These are phyloP conservation scores for Phoma herbarum DNA, from an alignment of 2,329 filamentous ascomycete genomes.

Conservation along the genomic window DNA sequence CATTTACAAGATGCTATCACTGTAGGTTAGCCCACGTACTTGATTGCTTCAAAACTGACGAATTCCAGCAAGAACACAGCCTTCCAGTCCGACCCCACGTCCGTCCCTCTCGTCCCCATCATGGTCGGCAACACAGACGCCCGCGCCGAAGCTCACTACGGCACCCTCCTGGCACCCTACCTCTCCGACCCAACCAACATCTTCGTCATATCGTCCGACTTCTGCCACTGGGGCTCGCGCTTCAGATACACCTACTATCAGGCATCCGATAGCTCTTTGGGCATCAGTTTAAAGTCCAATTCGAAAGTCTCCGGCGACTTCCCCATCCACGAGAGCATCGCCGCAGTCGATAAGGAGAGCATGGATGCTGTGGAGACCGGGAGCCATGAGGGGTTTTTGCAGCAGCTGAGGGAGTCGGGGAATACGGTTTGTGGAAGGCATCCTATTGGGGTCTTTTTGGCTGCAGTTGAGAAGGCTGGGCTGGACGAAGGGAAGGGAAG, in stretches of 20 bases:
- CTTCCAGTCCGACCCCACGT: slow-evolving; percentile 57
- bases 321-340: slow-evolving; percentile 85
- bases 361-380: slow-evolving; percentile 88
- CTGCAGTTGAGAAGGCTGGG: slow-evolving; percentile 72
- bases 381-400: slow-evolving; percentile 72
- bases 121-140: slow-evolving; percentile 79
- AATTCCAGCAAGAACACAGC: slow-evolving; percentile 40
- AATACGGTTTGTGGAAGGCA: slow-evolving; percentile 97
- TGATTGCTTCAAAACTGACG: not conserved
- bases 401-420: slow-evolving; percentile 73
- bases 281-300: slow-evolving; percentile 47
- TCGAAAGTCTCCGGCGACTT: slow-evolving; percentile 57
- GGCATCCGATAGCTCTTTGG: slow-evolving; percentile 55
- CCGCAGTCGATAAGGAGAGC: slow-evolving; percentile 77
- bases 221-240: slow-evolving; percentile 91
- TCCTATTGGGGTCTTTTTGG: slow-evolving; percentile 93
- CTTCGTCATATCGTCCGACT: slow-evolving; percentile 93
- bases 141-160: slow-evolving; percentile 72
- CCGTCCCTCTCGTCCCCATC: slow-evolving; percentile 83
- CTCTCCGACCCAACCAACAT: slow-evolving; percentile 77
- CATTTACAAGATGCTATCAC: slow-evolving; percentile 78
- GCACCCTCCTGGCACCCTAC: slow-evolving; percentile 77
- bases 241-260: slow-evolving; percentile 88
- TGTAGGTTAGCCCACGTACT: slow-evolving; percentile 41
- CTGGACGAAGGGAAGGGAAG: slow-evolving; percentile 62